phyloP scores from a whole-genome alignment of 345 rosid species.

The Mangifera indica region DNA sequence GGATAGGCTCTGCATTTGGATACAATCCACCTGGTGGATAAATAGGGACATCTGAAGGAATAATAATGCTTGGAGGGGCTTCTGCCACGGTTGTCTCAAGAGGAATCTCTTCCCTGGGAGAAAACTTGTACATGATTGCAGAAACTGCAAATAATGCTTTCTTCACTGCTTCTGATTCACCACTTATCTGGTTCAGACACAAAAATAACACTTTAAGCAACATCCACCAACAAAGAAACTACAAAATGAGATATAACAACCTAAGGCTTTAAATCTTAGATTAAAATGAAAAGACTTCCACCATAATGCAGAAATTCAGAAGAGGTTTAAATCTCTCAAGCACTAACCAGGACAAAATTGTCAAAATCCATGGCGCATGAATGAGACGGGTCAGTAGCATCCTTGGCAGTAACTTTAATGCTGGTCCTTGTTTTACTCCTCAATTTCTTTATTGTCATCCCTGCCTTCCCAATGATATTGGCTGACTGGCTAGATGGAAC shows the following conservation, averaged over 20 bases:
- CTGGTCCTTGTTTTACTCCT: constrained; percentile 68
- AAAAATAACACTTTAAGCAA: constrained; percentile 10
- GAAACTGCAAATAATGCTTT: constrained; percentile 84
- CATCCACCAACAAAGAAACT: not conserved
- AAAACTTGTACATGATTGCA: constrained; percentile 82
- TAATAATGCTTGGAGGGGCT: constrained; percentile 67
- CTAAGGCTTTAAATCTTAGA: not conserved
- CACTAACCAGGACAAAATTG: constrained; percentile 73
- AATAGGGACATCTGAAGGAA: constrained; percentile 82
- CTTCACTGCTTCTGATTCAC: constrained; percentile 75
- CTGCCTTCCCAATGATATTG: constrained; percentile 86
- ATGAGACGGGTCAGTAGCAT: constrained; percentile 74
- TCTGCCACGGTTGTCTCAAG: constrained; percentile 72
- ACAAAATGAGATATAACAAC: not conserved
- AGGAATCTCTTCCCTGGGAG: constrained; percentile 83
- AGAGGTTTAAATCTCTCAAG: not conserved
- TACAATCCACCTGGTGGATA: constrained; percentile 73
- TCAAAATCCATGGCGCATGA: constrained; percentile 94
- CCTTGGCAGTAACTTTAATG: constrained; percentile 73
- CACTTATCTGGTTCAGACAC: constrained; percentile 54
- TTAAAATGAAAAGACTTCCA: not conserved
- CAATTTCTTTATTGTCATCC: constrained; percentile 70
- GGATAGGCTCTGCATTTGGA: constrained; percentile 57
- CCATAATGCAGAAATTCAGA: not conserved
- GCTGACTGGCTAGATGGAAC: constrained; percentile 96